Evolutionary conservation across 108 stramenopile species (phyloP), one percentile per base, ranked within the genome.

Genomic region (Cyclostephanos invisitatus): DNA sequence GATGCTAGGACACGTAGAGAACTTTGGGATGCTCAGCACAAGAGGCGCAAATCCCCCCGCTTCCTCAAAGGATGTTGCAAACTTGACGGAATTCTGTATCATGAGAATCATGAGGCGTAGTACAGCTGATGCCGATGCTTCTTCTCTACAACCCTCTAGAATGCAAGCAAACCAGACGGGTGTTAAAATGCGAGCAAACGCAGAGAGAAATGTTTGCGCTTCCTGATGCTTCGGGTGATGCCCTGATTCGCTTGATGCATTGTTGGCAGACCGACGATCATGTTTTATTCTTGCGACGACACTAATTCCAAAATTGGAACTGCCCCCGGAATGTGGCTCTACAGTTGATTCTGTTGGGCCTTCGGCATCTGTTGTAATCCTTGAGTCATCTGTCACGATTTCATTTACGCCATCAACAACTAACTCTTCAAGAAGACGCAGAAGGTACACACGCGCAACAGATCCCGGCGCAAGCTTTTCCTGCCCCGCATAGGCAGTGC

Each of bases 161-260:
- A 96, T 78, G 54, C 89, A 89, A 1, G 91, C 95, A 70, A 96
- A 96, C 95, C 95, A 96, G 51, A 90, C 89, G 12, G 95, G 95
- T 22, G 91, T 91, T 46, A 96, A 78, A 57, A 91, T 90, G n/a
- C 81, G 74, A 22, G 91, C 89, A 79, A 96, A 96, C 0, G 92
- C 95, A 9, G 83, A 67, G n/a, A 96, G 74, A 61, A 96, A 96
- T 35, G 85, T 87, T 55, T 94, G 92, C 17, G 90, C 92, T 64
- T 94, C 90, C 27, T 83, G 86, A 68, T 91, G 89, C 67, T 90
- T 94, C 17, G 92, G 90, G 62, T 91, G 88, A 27, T 79, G 65
- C 9, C 63, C 53, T 5, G 81, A 70, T 37, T 89, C 89, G 54
- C 59, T 67, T 66, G 68, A 42, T 47, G 46, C 47, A 10, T 49